Conservation (phyloP, 176 grass and related monocot genomes). For the Rhipidocladum racemiflorum region DNA sequence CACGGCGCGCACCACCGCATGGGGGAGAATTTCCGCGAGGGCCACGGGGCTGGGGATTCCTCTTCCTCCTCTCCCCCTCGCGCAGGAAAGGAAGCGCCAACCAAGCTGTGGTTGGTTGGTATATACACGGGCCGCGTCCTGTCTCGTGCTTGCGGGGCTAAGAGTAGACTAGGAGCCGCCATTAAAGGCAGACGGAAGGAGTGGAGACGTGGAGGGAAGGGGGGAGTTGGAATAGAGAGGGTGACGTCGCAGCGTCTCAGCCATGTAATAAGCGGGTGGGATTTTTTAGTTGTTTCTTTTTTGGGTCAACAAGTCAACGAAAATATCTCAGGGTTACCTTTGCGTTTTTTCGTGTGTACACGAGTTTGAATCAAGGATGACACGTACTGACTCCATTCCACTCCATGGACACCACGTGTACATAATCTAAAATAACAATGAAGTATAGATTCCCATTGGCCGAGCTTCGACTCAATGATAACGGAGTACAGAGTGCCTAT, state of each 20-base stretch:
- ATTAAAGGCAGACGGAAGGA: conserved; percentile 16
- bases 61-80: not conserved
- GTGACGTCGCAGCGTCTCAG: conserved; percentile 30
- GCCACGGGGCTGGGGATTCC: not conserved
- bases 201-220: not conserved
- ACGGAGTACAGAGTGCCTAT: too few species aligned
- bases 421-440: too few species aligned
- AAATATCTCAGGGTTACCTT: not conserved
- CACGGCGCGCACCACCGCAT: not conserved
- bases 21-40: not conserved
- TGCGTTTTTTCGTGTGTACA: too few species aligned
- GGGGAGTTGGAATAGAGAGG: not conserved
- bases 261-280: not conserved
- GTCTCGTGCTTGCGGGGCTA: not conserved
- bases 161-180: not conserved
- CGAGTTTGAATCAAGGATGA: too few species aligned
- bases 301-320: not conserved
- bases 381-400: too few species aligned
- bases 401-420: too few species aligned
- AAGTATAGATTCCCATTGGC: too few species aligned
- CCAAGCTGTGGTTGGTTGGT: not conserved
- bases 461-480: too few species aligned
- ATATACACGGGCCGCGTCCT: not conserved
- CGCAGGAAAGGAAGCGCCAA: not conserved
- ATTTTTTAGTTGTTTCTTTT: not conserved